These are phyloP conservation scores for Pisolithus thermaeus DNA, from an alignment of 1,284 basidiomycete species.

Conservation along the genomic window DNA sequence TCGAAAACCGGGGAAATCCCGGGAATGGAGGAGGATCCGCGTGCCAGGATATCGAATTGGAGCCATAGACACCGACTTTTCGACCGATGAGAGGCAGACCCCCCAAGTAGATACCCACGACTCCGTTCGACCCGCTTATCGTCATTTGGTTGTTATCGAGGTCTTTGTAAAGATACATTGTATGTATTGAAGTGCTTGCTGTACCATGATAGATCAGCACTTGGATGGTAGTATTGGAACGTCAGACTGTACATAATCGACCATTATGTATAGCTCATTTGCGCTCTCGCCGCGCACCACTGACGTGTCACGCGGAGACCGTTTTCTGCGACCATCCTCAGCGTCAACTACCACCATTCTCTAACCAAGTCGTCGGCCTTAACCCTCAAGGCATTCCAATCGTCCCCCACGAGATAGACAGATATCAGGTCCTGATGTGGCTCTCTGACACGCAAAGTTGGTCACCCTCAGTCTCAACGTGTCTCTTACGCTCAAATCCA, in stretches of 20 bases:
- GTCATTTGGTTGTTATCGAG: no score
- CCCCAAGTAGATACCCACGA: not conserved
- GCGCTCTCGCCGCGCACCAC: slow-evolving; percentile 12
- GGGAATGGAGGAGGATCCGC: slow-evolving; percentile 52
- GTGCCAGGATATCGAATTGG: slow-evolving; percentile 35
- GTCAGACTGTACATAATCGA: no score
- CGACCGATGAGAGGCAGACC: slow-evolving; percentile 22
- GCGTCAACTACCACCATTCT: not conserved
- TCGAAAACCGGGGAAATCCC: slow-evolving; percentile 68
- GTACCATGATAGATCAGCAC: slow-evolving; percentile 21
- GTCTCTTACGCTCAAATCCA: not conserved
- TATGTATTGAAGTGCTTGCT: slow-evolving; percentile 11
- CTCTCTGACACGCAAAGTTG: slow-evolving; percentile 64
- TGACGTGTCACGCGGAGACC: not conserved
- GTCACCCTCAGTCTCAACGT: slow-evolving; percentile 11
- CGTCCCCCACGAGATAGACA: slow-evolving; percentile 6
- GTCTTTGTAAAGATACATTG: not conserved
- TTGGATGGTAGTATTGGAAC: no score
- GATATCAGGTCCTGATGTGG: slow-evolving; percentile 45
- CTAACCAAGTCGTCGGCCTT: not conserved
- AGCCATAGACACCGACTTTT: slow-evolving; percentile 11
- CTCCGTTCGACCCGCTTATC: not conserved
- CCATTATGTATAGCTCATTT: slow-evolving; percentile 4
- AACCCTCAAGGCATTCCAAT: not conserved
- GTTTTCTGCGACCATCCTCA: no score